Percentiles rank a stretch among this genome's conserved stretches.
Conservation (phyloP, 1,139 yeast genomes). For the Petasospora rhodanensis region DNA sequence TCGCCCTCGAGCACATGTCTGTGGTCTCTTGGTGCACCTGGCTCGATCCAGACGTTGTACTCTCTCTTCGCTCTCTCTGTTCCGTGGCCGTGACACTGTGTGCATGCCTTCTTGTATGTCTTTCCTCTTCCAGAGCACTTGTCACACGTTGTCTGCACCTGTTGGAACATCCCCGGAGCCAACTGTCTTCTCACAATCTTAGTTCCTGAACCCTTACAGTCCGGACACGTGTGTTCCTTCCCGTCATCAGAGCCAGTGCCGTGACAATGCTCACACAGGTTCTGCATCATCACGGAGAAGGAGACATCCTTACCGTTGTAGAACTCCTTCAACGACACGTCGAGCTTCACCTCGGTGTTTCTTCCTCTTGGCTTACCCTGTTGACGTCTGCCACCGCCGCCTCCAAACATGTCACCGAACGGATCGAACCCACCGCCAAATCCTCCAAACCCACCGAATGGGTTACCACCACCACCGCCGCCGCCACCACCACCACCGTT, state of each 20-base stretch:
- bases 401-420: slow-evolving; percentile 74
- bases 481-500: slow-evolving; percentile 37
- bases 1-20: slow-evolving; percentile 64
- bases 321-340: slow-evolving; percentile 58
- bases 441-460: slow-evolving; percentile 43
- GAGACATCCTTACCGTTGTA: slow-evolving; percentile 63
- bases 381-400: slow-evolving; percentile 37
- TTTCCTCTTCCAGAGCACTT: slow-evolving; percentile 77
- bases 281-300: slow-evolving; percentile 64
- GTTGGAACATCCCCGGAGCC: slow-evolving; percentile 90
- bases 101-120: slow-evolving; percentile 59
- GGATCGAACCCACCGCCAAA: slow-evolving; percentile 68
- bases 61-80: slow-evolving; percentile 52
- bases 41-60: slow-evolving; percentile 58
- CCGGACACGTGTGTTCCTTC: slow-evolving; percentile 53
- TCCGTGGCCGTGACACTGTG: slow-evolving; percentile 65
- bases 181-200: slow-evolving; percentile 65
- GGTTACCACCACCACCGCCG: slow-evolving; percentile 28
- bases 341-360: slow-evolving; percentile 53
- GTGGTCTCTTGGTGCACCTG: slow-evolving; percentile 65
- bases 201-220: slow-evolving; percentile 75
- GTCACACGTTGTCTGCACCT: slow-evolving; percentile 74
- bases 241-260: slow-evolving; percentile 89
- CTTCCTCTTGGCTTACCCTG: slow-evolving; percentile 58
- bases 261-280: slow-evolving; percentile 68